Base-by-base conservation (phyloP, 225 moss, liverwort and hornwort genomes). In the Bryum argenteum region DNA sequence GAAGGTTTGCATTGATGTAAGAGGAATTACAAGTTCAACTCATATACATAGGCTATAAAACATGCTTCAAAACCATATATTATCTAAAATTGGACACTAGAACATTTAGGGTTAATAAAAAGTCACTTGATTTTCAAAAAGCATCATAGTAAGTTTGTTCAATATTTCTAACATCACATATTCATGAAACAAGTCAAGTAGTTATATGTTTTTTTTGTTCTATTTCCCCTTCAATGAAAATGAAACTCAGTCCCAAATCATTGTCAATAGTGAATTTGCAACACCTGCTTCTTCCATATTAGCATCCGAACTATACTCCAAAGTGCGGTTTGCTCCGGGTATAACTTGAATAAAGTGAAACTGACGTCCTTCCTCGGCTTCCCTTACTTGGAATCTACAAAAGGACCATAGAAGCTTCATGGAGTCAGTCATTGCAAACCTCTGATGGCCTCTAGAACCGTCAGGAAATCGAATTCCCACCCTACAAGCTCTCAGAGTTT, bases 341-440 rank as follows among this genome's bases (percentile, higher is more conserved):
- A 94, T 87, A 11, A 81, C 82, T 78, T 92, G 94, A 50, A 92
- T 94, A 66, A 98, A 85, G 71, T 89, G 94, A 55, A 98, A 98
- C 47, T 81, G 75, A 63, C 91, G 83, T 63, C 94, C 93, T 20
- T 79, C 80, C 57, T 87, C 92, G 11, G 85, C 91, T 82, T 98
- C 94, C 61, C 88, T 88, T 53, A 92, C 92, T 76, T 91, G 85
- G 40, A 82, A 74, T 78, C 86, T 84, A 76, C 92, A 92, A 75
- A 90, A 98, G 56, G 94, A 92, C 97, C 97, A 98, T 54, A 92
- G 81, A 67, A 86, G 88, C 97, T 94, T 92, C 64, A 93, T 84
- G 54, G 98, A 84, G 78, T 94, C 98, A 50, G 79, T 83, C 76
- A 85, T 85, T 43, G 92, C 55, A 81, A 94, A 98, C 81, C 94